Evolutionary conservation across 371 early-diverging fungal genomes (phyloP).

Genomic region (Haplosporangium sp.): DNA sequence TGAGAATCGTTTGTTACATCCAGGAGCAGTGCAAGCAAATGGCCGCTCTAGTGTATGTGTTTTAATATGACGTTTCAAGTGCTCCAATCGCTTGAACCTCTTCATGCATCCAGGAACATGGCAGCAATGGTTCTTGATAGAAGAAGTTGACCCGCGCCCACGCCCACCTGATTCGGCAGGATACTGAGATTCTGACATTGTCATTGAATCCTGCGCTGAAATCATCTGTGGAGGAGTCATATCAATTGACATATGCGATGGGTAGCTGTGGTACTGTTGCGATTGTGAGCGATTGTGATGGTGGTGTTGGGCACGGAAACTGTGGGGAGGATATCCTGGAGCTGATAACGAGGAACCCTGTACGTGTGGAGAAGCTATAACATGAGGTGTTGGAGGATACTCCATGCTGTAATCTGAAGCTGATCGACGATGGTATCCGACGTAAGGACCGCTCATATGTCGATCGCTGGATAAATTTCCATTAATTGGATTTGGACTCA

Average conservation of each 20-base stretch:
- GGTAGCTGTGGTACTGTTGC: slow-evolving; percentile 14
- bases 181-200: slow-evolving; percentile 1
- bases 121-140: slow-evolving; percentile 57
- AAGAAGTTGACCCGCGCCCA: slow-evolving; percentile 12
- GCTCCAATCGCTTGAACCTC: slow-evolving; percentile 79
- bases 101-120: slow-evolving; percentile 61
- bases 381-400: neutral
- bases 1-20: slow-evolving; percentile 89
- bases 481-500: slow-evolving; percentile 8
- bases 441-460: neutral
- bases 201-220: slow-evolving; percentile 6
- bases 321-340: neutral
- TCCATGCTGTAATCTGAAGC: slow-evolving; percentile 13
- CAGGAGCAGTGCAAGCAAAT: slow-evolving; percentile 78
- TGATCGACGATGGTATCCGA: slow-evolving; percentile 24
- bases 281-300: slow-evolving; percentile 24
- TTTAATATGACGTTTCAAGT: slow-evolving; percentile 89
- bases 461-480: slow-evolving; percentile 17
- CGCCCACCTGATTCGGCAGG: slow-evolving; percentile 5
- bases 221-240: slow-evolving; percentile 17
- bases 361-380: neutral
- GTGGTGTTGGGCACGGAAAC: slow-evolving; percentile 5
- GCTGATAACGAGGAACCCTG: neutral
- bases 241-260: neutral
- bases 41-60: slow-evolving; percentile 94